phyloP scores from a whole-genome alignment of 2,329 filamentous ascomycete species.

The Fusarium avenaceum region DNA sequence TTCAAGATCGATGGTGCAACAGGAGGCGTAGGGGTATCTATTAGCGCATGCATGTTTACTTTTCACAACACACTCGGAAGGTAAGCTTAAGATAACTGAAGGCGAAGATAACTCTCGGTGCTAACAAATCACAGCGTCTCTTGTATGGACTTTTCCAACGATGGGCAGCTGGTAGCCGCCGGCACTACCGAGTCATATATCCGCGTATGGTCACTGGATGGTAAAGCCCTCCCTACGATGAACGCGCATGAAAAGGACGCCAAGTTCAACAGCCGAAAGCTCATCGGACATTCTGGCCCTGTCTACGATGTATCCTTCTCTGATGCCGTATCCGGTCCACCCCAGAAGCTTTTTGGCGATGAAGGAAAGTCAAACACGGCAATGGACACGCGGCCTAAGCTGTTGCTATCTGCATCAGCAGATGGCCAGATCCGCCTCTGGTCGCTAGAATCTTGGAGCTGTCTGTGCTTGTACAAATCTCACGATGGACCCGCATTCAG shows the following conservation, averaged over 20 bases:
- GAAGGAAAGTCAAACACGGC: conserved; percentile 58
- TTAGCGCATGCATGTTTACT: conserved; percentile 97
- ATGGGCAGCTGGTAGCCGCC: conserved; percentile 86
- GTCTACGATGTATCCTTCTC: conserved; percentile 94
- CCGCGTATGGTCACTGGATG: conserved; percentile 91
- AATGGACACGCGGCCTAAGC: conserved; percentile 72
- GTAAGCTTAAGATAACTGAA: conserved; percentile 61
- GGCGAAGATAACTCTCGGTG: not conserved
- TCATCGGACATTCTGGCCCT: conserved; percentile 91
- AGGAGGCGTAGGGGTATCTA: conserved; percentile 83
- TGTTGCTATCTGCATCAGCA: conserved; percentile 87
- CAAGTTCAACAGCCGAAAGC: conserved; percentile 74
- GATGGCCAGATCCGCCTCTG: conserved; percentile 92
- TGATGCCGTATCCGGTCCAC: conserved; percentile 71
- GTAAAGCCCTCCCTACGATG: conserved; percentile 80
- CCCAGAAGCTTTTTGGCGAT: conserved; percentile 64
- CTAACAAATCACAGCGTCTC: conserved; percentile 71
- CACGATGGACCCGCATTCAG: conserved; percentile 93
- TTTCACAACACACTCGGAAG: conserved; percentile 96
- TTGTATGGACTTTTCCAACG: conserved; percentile 96
- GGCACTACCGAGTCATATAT: conserved; percentile 97
- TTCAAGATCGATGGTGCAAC: conserved; percentile 89
- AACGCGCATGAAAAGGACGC: conserved; percentile 69
- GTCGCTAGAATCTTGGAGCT: conserved; percentile 93
- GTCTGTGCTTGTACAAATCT: conserved; percentile 92